Evolutionary conservation across 2,329 filamentous ascomycete genomes (phyloP), one percentile per base, ranked within the genome.

Genomic region (Aureobasidium sp.): DNA sequence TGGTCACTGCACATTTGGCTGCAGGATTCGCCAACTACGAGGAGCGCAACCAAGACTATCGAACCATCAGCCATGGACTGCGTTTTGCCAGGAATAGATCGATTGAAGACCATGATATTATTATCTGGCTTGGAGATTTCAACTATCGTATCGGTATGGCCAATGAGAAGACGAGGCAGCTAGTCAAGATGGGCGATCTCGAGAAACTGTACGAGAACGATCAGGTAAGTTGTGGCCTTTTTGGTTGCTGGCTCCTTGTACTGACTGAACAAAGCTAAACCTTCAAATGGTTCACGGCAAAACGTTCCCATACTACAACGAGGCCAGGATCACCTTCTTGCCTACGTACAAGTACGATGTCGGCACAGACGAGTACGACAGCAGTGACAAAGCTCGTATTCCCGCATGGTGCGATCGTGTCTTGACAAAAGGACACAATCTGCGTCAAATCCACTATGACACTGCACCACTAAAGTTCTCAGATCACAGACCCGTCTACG

Each of bases 321-420:
- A 99, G 75, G 88, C 89, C 5, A 84, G 84, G 60, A 95, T 97
- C 66, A 88, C 81, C 1, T 99, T 99, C 71, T 81, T 89, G 69
- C 94, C 94, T 0, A 99, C 94, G 0, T 99, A 99, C 78, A 96
- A 96, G 74, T 99, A 90, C 71, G 90, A 99, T 71, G 80, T 96
- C 64, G 91, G 90, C 33, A 89, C 85, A 3, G 91, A 97, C 72
- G 82, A 82, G 58, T 99, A 97, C 73, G 94, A 99, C 73, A 93
- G 89, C 11, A 97, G 93, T 53, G 93, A 97, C 70, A 99, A 99
- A 73, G 86, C 88, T 60, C 87, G 94, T 17, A 97, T 97, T 65
- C 94, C 94, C 2, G 94, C 94, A 0, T 99, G 94, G 94, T 97
- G 92, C 64, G 94, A 99, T 74, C 89, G 94, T 40, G 89, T 99